These are phyloP conservation scores for Flueggea neowawraea DNA, from an alignment of 441 rosid species.

Conservation along the genomic window DNA sequence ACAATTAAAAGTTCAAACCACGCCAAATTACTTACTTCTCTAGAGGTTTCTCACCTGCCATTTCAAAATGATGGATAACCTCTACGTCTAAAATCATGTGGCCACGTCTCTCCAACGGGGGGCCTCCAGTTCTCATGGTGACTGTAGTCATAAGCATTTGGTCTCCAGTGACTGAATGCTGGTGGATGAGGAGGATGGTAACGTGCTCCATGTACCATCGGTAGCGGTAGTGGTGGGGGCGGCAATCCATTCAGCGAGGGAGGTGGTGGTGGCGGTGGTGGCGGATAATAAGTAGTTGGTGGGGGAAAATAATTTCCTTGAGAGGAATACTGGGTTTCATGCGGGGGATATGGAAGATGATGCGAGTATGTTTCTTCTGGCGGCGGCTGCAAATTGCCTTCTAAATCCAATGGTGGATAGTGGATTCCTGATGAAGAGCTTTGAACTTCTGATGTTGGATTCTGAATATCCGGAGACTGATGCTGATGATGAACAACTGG, in stretches of 20 bases:
- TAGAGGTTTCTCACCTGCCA: constrained; percentile 26
- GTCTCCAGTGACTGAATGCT: constrained; percentile 15
- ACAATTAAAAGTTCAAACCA: neutral
- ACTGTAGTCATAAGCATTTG: constrained; percentile 4
- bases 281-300: constrained; percentile 20
- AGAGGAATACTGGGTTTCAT: constrained; percentile 9
- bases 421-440: constrained; percentile 1
- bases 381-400: neutral
- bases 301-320: constrained; percentile 23
- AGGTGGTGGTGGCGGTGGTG: constrained; percentile 13
- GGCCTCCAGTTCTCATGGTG: constrained; percentile 14
- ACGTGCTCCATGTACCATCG: constrained; percentile 14
- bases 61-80: constrained; percentile 20
- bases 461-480: constrained; percentile 14
- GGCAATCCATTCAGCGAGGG: constrained; percentile 9
- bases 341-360: constrained; percentile 9
- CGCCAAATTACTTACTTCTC: too few relatives aligned
- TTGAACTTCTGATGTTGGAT: constrained; percentile 12
- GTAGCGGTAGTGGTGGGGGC: constrained; percentile 20
- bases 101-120: constrained; percentile 11
- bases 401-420: constrained; percentile 22
- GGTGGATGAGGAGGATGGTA: constrained; percentile 16
- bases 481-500: constrained; percentile 17
- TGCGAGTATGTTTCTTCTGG: constrained; percentile 1
- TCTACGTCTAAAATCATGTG: neutral